phyloP scores from a whole-genome alignment of 2,329 filamentous ascomycete species.

The Dactylellina sp. region DNA sequence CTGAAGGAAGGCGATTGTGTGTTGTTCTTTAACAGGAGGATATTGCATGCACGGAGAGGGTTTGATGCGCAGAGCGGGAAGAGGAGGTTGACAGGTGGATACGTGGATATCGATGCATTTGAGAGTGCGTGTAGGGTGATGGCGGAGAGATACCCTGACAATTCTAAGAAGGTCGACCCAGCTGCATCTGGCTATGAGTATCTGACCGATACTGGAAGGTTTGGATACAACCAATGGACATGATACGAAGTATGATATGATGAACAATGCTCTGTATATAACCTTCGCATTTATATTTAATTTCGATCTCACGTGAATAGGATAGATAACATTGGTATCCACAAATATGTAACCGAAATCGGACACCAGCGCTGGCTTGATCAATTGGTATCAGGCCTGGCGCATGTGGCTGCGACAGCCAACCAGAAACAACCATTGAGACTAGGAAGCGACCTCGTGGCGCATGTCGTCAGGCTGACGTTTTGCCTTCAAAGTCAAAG shows the following conservation, averaged over 20 bases:
- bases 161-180: neutral
- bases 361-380: no score
- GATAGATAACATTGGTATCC: neutral
- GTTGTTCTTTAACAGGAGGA: conserved; percentile 87
- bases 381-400: conserved; percentile 9
- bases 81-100: conserved; percentile 87
- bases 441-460: conserved; percentile 23
- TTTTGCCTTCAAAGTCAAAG: conserved; percentile 14
- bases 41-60: conserved; percentile 83
- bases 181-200: conserved; percentile 31
- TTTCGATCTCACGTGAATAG: no score
- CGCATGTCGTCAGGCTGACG: conserved; percentile 54
- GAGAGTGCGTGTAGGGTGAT: conserved; percentile 66
- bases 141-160: conserved; percentile 61
- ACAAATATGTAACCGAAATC: neutral
- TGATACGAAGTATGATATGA: conserved; percentile 14
- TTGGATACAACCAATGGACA: conserved; percentile 38
- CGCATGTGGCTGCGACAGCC: conserved; percentile 35
- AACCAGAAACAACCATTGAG: conserved; percentile 24
- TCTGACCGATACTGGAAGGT: conserved; percentile 20
- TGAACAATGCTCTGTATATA: neutral
- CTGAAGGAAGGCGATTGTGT: conserved; percentile 86
- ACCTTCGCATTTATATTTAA: no score
- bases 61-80: conserved; percentile 77
- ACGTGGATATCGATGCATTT: conserved; percentile 77